A percentile compares a stretch with the other conserved stretches of the same genome.
phyloP scores from a whole-genome alignment of 1,284 basidiomycete species.

The Cryptococcus sp. region DNA sequence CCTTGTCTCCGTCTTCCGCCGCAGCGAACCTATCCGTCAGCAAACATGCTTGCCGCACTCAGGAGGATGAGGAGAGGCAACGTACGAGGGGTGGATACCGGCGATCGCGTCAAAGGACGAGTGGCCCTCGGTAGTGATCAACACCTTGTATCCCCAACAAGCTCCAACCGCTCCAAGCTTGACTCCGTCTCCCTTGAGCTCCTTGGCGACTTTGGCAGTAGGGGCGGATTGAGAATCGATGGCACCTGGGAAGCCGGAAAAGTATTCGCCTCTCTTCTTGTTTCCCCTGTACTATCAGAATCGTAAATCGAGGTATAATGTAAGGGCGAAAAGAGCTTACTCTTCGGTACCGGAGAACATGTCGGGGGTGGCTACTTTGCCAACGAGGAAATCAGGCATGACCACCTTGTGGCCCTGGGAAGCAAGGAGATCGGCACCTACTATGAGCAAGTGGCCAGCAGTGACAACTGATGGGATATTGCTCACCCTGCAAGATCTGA shows the following conservation, averaged over 20 bases:
- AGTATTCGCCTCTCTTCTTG: constrained; percentile 27
- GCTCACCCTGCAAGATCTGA: constrained; percentile 49
- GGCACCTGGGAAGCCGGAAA: constrained; percentile 32
- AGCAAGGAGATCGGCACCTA: constrained; percentile 45
- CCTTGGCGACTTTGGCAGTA: constrained; percentile 34
- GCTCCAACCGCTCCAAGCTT: constrained; percentile 45
- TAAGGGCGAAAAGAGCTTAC: constrained; percentile 7
- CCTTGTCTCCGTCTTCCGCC: constrained; percentile 39
- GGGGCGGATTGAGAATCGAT: constrained; percentile 31
- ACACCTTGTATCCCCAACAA: constrained; percentile 47
- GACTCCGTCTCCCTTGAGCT: constrained; percentile 36
- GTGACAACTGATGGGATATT: too few species aligned
- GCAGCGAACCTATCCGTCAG: constrained; percentile 35
- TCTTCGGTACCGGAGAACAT: constrained; percentile 36
- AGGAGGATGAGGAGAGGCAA: constrained; percentile 1
- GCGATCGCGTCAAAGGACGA: constrained; percentile 31
- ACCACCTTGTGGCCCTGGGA: constrained; percentile 45
- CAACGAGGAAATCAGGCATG: constrained; percentile 49
- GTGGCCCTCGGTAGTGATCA: constrained; percentile 16
- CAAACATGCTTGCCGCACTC: not conserved
- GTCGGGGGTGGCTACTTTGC: constrained; percentile 40
- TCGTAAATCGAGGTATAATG: not conserved
- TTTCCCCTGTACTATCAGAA: constrained; percentile 16
- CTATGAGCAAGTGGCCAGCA: not conserved
- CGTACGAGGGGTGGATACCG: constrained; percentile 43